These are phyloP conservation scores for Chaetomium sp. DNA, from an alignment of 2,329 filamentous ascomycete species.

Conservation along the genomic window DNA sequence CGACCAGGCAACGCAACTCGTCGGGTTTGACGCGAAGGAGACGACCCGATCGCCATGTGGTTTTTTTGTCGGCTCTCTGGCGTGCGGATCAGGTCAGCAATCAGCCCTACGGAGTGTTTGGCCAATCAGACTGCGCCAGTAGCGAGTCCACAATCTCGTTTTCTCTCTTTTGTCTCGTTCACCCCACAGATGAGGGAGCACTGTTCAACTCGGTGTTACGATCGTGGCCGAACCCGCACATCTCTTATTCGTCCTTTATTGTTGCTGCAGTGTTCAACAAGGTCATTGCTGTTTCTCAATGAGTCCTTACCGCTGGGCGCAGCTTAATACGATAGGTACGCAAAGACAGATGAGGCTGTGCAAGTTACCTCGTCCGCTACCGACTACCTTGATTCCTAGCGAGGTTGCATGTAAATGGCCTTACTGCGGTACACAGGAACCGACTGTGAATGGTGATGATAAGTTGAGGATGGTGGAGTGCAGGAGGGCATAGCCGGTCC, in stretches of 20 bases:
- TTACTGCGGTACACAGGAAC: too few relatives aligned
- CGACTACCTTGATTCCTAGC: too few relatives aligned
- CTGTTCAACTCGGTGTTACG: slow-evolving; percentile 5
- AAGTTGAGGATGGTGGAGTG: too few relatives aligned
- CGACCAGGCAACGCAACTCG: neutral
- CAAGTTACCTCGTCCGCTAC: too few relatives aligned
- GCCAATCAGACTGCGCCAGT: slow-evolving; percentile 7
- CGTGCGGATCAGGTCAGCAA: slow-evolving; percentile 3
- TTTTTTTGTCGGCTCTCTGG: neutral
- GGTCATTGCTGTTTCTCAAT: too few relatives aligned
- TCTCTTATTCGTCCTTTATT: neutral
- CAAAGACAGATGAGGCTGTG: too few relatives aligned
- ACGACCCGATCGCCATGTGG: slow-evolving; percentile 4
- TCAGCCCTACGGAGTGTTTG: slow-evolving; percentile 12
- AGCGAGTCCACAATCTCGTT: slow-evolving; percentile 3
- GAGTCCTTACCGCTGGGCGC: too few relatives aligned
- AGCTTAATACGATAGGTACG: too few relatives aligned
- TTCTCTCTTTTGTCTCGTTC: neutral
- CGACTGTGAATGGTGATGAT: too few relatives aligned
- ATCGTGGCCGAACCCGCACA: neutral
- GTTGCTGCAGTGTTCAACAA: too few relatives aligned
- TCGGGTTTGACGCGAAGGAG: neutral
- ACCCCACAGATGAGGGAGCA: neutral
- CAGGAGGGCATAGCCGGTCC: too few relatives aligned
- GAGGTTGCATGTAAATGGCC: too few relatives aligned